phyloP scores from a whole-genome alignment of 345 rosid species.

The Pugionium dolabratum region DNA sequence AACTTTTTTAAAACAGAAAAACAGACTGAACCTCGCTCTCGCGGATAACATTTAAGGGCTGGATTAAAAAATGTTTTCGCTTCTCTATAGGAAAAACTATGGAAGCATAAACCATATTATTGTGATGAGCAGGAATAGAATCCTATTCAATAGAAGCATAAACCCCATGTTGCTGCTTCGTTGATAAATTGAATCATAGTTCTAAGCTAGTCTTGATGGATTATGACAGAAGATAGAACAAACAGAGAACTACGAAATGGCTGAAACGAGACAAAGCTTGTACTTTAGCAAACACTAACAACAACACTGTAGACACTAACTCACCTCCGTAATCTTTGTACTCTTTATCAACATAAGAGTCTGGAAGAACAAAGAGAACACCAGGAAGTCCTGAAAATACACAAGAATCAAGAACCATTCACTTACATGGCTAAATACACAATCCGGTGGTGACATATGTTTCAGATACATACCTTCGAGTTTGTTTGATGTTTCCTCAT shows the following conservation, averaged over 20 bases:
- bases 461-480: conserved; percentile 57
- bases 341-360: conserved; percentile 79
- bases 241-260: background rate
- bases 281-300: background rate
- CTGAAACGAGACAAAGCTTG: background rate
- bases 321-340: conserved; percentile 87
- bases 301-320: background rate
- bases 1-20: background rate
- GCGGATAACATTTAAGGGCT: background rate
- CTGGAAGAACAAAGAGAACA: conserved; percentile 82
- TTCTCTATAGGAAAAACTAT: background rate
- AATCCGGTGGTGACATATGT: background rate
- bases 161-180: background rate
- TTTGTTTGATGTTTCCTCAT: conserved; percentile 85
- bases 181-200: background rate
- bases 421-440: background rate
- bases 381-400: conserved; percentile 61
- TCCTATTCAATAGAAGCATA: background rate
- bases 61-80: background rate
- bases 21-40: too few relatives aligned
- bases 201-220: background rate
- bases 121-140: background rate
- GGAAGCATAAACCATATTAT: background rate
- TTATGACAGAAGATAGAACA: background rate
- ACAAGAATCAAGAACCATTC: background rate